phyloP scores from a whole-genome alignment of 805 yeast genomes.

The Myxozyma lipomycoides region DNA sequence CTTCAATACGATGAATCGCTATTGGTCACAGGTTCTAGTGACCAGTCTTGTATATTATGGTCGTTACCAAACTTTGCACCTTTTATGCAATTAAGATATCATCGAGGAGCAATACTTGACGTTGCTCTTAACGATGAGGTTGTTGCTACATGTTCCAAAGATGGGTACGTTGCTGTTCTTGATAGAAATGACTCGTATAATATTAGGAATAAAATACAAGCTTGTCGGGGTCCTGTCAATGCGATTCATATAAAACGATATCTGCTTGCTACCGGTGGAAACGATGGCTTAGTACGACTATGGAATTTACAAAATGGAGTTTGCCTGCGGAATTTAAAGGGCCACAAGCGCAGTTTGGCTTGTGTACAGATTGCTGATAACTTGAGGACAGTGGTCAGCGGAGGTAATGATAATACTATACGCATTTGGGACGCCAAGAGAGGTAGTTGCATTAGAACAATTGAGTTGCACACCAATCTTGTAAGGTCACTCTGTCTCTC shows the following conservation, averaged over 20 bases:
- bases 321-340: conserved; percentile 60
- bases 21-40: conserved; percentile 39
- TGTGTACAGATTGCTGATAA: conserved; percentile 74
- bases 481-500: conserved; percentile 51
- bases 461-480: conserved; percentile 79
- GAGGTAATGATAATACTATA: conserved; percentile 81
- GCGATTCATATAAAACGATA: conserved; percentile 33
- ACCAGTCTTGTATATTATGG: conserved; percentile 37
- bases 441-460: conserved; percentile 64
- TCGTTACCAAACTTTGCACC: conserved; percentile 29
- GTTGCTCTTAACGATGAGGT: conserved; percentile 30
- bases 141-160: conserved; percentile 38
- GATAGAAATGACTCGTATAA: conserved; percentile 16
- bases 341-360: conserved; percentile 81
- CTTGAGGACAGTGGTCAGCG: conserved; percentile 68
- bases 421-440: conserved; percentile 81
- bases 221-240: conserved; percentile 40
- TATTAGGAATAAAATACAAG: conserved; percentile 28
- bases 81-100: conserved; percentile 29
- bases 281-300: conserved; percentile 75
- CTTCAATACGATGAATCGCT: conserved; percentile 31
- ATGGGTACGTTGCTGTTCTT: conserved; percentile 35
- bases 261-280: conserved; percentile 41
- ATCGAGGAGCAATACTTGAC: conserved; percentile 34
- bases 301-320: conserved; percentile 77